Evolutionary conservation across 345 rosid genomes (phyloP).

Genomic region (Eucalyptus caleyi): DNA sequence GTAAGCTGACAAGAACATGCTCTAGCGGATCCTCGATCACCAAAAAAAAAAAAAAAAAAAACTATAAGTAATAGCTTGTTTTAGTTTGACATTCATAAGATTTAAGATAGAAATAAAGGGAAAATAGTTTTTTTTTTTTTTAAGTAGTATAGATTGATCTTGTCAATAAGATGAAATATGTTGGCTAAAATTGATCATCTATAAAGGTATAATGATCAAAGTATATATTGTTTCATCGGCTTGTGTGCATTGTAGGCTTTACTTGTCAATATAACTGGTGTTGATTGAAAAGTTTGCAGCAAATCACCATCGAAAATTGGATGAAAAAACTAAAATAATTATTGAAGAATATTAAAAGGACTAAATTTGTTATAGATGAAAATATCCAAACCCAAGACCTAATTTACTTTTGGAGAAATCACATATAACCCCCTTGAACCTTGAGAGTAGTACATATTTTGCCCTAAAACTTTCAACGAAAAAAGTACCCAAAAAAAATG

Average conservation of each 20-base stretch:
- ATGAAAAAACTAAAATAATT: neutral
- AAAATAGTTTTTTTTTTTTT: neutral
- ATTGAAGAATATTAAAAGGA: neutral
- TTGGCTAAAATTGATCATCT: neutral
- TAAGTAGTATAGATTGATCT: neutral
- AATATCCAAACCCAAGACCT: neutral
- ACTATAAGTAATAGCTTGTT: neutral
- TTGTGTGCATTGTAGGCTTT: neutral
- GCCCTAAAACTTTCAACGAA: neutral
- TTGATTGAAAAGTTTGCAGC: neutral
- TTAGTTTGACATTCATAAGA: neutral
- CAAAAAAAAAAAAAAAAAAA: no score
- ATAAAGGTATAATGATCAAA: neutral
- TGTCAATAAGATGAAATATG: neutral
- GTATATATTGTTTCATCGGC: neutral
- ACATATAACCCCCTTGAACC: neutral
- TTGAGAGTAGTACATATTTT: neutral
- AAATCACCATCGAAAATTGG: neutral
- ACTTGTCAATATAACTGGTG: neutral
- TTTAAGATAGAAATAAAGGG: neutral
- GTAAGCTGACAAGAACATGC: no score
- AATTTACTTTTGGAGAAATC: neutral
- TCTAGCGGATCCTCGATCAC: no score
- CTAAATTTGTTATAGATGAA: neutral
- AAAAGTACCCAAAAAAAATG: no score